Conservation (phyloP, 2,329 filamentous ascomycete species). For the Scedosporium boydii region DNA sequence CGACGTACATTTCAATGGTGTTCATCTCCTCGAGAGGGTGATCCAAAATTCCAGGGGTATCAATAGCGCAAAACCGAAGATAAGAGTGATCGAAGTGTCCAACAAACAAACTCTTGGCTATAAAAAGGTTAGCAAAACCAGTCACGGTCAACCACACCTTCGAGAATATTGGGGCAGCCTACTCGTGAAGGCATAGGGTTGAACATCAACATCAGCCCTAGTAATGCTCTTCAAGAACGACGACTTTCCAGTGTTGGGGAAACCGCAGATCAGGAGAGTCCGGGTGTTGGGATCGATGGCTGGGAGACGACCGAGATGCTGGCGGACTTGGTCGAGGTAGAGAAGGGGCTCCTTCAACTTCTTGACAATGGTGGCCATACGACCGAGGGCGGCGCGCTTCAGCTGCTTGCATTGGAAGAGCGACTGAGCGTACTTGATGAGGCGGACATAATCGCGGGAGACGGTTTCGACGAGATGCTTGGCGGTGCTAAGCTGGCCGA, state of each 20-base stretch:
- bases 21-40: conserved; percentile 99
- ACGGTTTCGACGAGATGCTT: conserved; percentile 97
- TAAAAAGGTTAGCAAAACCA: neutral
- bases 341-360: conserved; percentile 88
- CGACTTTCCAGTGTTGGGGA: conserved; percentile 96
- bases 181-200: conserved; percentile 94
- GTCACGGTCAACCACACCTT: neutral
- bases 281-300: conserved; percentile 98
- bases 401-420: conserved; percentile 99
- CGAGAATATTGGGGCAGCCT: conserved; percentile 3
- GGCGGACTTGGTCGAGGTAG: conserved; percentile 84
- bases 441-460: conserved; percentile 87
- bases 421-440: conserved; percentile 84
- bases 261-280: conserved; percentile 91
- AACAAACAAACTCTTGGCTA: conserved; percentile 57
- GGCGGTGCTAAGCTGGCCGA: conserved; percentile 90
- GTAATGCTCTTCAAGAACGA: conserved; percentile 91
- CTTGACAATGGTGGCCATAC: conserved; percentile 96
- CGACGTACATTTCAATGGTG: conserved; percentile 77
- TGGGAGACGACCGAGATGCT: conserved; percentile 93
- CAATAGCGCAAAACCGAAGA: conserved; percentile 61
- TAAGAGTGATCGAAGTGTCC: conserved; percentile 71
- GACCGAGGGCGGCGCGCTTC: conserved; percentile 89
- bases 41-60: conserved; percentile 96
- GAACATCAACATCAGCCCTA: conserved; percentile 89